Evolutionary conservation across 176 grass and related monocot genomes (phyloP).

Genomic region (bread wheat (Triticum aestivum)): DNA sequence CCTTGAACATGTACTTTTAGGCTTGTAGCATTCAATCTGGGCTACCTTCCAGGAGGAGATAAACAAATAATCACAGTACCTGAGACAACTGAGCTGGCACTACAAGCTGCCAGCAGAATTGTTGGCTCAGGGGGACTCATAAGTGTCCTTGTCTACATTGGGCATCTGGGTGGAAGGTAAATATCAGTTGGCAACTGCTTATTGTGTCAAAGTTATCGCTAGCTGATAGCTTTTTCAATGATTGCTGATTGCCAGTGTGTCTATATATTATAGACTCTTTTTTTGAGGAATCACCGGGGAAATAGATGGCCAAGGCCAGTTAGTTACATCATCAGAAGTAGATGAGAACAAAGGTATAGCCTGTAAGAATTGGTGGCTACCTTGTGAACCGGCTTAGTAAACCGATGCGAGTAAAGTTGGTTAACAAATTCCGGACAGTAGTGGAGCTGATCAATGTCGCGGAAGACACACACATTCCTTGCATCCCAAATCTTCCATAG

Average conservation of each 20-base stretch:
- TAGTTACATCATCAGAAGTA: too few relatives aligned
- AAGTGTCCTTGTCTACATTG: constrained; percentile 82
- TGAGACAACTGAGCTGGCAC: constrained; percentile 63
- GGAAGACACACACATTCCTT: too few relatives aligned
- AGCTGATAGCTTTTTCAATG: background rate
- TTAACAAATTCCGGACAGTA: too few relatives aligned
- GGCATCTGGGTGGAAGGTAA: constrained; percentile 95
- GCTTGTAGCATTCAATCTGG: constrained; percentile 89
- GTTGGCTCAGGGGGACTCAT: constrained; percentile 63
- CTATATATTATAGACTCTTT: background rate
- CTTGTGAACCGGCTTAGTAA: too few relatives aligned
- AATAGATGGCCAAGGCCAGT: too few relatives aligned
- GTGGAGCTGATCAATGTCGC: too few relatives aligned
- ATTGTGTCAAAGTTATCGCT: background rate
- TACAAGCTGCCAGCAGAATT: constrained; percentile 74
- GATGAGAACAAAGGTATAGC: too few relatives aligned
- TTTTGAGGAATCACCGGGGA: too few relatives aligned
- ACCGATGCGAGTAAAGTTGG: too few relatives aligned
- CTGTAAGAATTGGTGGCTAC: too few relatives aligned
- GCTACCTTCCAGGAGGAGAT: constrained; percentile 90
- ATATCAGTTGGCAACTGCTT: background rate
- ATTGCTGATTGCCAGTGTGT: background rate
- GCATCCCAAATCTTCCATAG: too few relatives aligned
- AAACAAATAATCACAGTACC: constrained; percentile 74
- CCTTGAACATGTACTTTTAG: constrained; percentile 38